Conservation (phyloP, 129 eudicot species). For the Centrapalus pauciflorus region DNA sequence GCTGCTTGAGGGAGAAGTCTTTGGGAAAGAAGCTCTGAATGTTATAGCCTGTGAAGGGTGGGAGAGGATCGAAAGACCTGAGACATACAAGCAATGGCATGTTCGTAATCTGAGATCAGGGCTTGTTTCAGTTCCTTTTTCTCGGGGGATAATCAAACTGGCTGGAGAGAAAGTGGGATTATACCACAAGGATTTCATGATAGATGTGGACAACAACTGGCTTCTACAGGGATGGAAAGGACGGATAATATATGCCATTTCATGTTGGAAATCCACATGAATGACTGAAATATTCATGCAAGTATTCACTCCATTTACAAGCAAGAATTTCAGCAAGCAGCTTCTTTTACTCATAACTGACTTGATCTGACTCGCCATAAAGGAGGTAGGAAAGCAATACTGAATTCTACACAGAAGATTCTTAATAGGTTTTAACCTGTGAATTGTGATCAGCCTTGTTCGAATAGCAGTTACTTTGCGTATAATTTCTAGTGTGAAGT, state of each 20-base stretch:
- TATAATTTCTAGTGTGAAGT: background rate
- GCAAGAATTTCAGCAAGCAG: background rate
- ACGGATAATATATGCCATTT: constrained; percentile 52
- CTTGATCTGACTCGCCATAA: constrained; percentile 14
- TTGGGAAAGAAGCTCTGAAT: constrained; percentile 69
- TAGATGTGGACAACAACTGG: constrained; percentile 72
- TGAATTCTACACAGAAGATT: background rate
- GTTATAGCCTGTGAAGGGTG: constrained; percentile 85
- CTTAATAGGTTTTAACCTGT: background rate
- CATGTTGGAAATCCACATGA: constrained; percentile 55
- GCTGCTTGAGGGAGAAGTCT: constrained; percentile 66
- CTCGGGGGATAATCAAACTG: constrained; percentile 22
- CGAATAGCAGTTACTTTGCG: background rate
- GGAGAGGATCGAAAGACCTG: constrained; percentile 78
- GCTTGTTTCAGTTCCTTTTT: constrained; percentile 46
- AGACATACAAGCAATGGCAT: constrained; percentile 81
- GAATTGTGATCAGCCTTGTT: constrained; percentile 9
- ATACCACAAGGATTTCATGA: constrained; percentile 68
- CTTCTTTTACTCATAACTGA: background rate
- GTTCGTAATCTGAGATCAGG: constrained; percentile 61
- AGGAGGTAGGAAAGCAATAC: constrained; percentile 14
- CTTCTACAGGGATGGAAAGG: constrained; percentile 80
- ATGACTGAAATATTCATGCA: too few species aligned
- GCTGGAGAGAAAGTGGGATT: constrained; percentile 37
- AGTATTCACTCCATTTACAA: background rate